phyloP scores from a whole-genome alignment of 345 rosid species.

The Ceriops tagal region DNA sequence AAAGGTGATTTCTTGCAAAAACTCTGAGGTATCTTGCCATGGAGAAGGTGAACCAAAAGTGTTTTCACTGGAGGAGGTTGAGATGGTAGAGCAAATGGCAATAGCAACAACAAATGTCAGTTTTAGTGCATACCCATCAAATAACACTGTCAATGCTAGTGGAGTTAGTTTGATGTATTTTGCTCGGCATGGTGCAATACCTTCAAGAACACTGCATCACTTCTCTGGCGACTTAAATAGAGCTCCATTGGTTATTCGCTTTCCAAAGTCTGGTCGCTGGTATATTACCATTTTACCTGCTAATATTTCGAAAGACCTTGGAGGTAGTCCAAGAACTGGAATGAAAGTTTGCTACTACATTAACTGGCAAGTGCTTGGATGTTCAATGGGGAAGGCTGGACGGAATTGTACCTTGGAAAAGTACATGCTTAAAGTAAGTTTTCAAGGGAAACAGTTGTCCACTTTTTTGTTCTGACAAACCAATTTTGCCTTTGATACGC shows the following conservation, averaged over 20 bases:
- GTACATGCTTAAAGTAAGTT: slow-evolving; percentile 67
- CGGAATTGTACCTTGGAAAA: slow-evolving; percentile 57
- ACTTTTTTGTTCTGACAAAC: not conserved
- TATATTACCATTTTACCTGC: slow-evolving; percentile 50
- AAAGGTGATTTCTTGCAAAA: slow-evolving; percentile 62
- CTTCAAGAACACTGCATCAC: slow-evolving; percentile 61
- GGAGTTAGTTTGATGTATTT: slow-evolving; percentile 50
- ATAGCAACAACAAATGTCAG: slow-evolving; percentile 42
- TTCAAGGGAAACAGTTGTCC: not conserved
- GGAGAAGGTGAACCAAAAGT: slow-evolving; percentile 53
- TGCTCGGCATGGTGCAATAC: slow-evolving; percentile 75
- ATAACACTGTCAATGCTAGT: slow-evolving; percentile 23
- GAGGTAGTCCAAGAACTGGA: slow-evolving; percentile 23
- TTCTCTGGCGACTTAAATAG: slow-evolving; percentile 57
- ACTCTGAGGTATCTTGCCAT: slow-evolving; percentile 46
- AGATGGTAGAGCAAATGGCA: slow-evolving; percentile 55
- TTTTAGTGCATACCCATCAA: slow-evolving; percentile 29
- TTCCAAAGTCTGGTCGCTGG: slow-evolving; percentile 82
- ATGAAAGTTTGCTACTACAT: slow-evolving; percentile 66
- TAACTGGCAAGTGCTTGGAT: slow-evolving; percentile 51
- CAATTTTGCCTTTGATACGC: slow-evolving; percentile 1
- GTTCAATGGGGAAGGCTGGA: slow-evolving; percentile 85
- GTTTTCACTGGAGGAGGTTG: slow-evolving; percentile 58
- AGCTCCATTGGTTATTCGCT: slow-evolving; percentile 52
- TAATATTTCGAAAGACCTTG: slow-evolving; percentile 43